These are phyloP conservation scores for Lecanicillium sp. DNA, from an alignment of 2,329 filamentous ascomycete species.

Conservation along the genomic window DNA sequence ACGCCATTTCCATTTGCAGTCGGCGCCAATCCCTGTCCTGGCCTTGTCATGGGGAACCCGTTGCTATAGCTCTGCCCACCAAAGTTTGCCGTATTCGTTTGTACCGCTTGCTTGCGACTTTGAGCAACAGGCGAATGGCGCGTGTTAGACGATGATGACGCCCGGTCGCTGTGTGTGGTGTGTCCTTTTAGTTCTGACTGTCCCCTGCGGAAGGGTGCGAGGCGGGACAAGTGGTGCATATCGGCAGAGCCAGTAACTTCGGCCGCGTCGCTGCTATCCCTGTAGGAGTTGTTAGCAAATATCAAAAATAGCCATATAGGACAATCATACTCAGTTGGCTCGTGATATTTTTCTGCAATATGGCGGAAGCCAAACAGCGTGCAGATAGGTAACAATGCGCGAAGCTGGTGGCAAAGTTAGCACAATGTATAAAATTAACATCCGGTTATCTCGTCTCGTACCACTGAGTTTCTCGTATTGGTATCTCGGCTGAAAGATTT, in stretches of 20 bases:
- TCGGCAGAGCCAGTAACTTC: constrained; percentile 14
- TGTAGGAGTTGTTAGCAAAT: neutral
- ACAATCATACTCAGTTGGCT: constrained; percentile 7
- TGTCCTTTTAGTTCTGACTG: constrained; percentile 11
- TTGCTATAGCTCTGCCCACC: constrained; percentile 3
- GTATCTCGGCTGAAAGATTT: constrained; percentile 11
- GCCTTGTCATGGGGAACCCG: constrained; percentile 7
- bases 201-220: constrained; percentile 13
- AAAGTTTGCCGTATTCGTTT: constrained; percentile 1
- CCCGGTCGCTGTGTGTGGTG: constrained; percentile 6
- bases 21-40: constrained; percentile 4
- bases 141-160: constrained; percentile 8
- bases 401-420: constrained; percentile 5
- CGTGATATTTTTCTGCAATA: constrained; percentile 13
- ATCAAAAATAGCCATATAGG: neutral
- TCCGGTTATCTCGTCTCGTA: neutral
- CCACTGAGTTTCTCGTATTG: constrained; percentile 12
- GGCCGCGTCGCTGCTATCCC: constrained; percentile 5
- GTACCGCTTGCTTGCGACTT: constrained; percentile 4
- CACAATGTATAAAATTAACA: neutral
- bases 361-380: constrained; percentile 14
- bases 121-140: constrained; percentile 10
- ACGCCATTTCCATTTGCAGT: neutral
- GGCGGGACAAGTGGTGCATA: constrained; percentile 12
- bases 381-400: constrained; percentile 13